Evolutionary conservation across 805 yeast species (phyloP).

Genomic region (Hermanozyma aechmeae): DNA sequence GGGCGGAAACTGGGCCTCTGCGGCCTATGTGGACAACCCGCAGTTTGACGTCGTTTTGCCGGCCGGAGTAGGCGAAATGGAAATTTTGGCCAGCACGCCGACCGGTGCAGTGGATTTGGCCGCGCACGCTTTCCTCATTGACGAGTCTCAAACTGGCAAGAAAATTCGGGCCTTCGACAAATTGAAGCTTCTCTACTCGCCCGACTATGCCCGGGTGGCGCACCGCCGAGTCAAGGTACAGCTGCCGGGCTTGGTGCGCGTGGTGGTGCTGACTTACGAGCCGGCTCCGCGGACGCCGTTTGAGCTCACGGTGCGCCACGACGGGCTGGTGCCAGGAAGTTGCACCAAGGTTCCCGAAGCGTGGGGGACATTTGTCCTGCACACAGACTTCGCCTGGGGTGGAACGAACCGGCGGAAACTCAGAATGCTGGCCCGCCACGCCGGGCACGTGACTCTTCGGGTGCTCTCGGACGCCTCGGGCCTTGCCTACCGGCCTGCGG

Average conservation of each 20-base stretch:
- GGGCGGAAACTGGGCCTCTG: slow-evolving; percentile 50
- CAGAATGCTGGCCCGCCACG: slow-evolving; percentile 14
- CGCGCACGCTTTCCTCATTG: slow-evolving; percentile 23
- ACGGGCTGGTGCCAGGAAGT: no score
- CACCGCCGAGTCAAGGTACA: no score
- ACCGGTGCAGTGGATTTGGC: slow-evolving; percentile 14
- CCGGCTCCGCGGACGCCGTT: no score
- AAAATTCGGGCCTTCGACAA: slow-evolving; percentile 14
- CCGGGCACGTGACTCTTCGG: slow-evolving; percentile 11
- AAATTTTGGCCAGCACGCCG: slow-evolving; percentile 2
- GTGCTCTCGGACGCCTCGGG: slow-evolving; percentile 2
- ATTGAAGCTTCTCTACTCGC: slow-evolving; percentile 15
- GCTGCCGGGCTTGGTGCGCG: no score
- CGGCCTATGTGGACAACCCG: slow-evolving; percentile 45
- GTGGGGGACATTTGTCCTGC: slow-evolving; percentile 25
- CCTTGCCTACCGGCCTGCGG: slow-evolving; percentile 34
- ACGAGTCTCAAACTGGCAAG: slow-evolving; percentile 8
- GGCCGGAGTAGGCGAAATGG: background rate
- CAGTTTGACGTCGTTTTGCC: slow-evolving; percentile 37
- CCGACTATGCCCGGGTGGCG: slow-evolving; percentile 24
- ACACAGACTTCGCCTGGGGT: slow-evolving; percentile 26
- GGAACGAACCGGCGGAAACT: slow-evolving; percentile 30
- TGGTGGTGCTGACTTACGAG: no score
- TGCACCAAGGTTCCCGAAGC: slow-evolving; percentile 14
- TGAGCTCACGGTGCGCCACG: slow-evolving; percentile 20